Base-by-base conservation (phyloP, 2,329 filamentous ascomycete genomes). In the Aspergillus sp. region DNA sequence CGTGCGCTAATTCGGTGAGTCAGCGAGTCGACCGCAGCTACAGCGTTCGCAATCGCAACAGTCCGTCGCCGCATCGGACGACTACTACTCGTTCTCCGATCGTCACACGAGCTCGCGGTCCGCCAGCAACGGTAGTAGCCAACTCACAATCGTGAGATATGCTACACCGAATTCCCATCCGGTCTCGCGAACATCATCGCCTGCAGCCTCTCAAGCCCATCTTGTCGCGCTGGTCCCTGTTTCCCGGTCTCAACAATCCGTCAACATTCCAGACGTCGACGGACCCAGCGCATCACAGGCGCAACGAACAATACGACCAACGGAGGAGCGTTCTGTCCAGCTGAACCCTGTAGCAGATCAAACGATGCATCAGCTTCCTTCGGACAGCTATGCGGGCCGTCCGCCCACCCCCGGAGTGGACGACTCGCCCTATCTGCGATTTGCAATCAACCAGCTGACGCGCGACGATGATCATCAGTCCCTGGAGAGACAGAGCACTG, bases 391-490 rank as follows among this genome's bases (percentile, higher is more conserved):
- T 59, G 58, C 62, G 41, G 60, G 69, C 14, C 74, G 74, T 47
- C 74, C 78, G 11, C 76, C 79, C 2, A 93, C 89, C 0, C 91
- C 91, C 0, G 89, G 87, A 9, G 77, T 90, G 36, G 91, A 96
- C 64, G 88, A 95, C 65, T 88, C 85, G 8, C 91, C 90, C 0
- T 95, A 92, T 70, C 89, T 96, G 57, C 88, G 88, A 58, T 95
- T 94, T 69, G 92, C 93, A 38, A 84, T 97, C 57, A 89, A 95
- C 58, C 90, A 93, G 57, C 76, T 97, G 60, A 95, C 90, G 5
- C 80, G 87, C 45, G 83, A 88, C 63, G 86, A 86, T 52, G 84
- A 89, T 54, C 78, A 84, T 5, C 73, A 77, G 52, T 79, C 80
- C 9, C 76, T 79, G 50, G 75, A 78, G 50, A 73, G 81, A 59